Evolutionary conservation across 1,284 basidiomycete genomes (phyloP).

Genomic region (Takashimella koratensis): DNA sequence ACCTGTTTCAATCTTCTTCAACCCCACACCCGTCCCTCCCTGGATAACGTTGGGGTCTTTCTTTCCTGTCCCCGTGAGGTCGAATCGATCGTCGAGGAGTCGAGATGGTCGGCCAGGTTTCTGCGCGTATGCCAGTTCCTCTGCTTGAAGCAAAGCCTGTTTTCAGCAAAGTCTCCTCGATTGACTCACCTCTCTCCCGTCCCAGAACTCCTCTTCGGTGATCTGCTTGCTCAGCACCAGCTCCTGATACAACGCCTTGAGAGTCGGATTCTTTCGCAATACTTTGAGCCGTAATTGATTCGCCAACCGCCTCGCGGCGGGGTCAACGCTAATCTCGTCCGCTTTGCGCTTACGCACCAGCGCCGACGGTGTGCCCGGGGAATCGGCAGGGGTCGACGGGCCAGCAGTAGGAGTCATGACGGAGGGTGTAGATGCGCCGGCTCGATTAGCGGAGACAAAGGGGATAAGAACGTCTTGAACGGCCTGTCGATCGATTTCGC

Average conservation of each 20-base stretch:
- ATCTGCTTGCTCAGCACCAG: constrained; percentile 80
- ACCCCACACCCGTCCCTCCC: constrained; percentile 42
- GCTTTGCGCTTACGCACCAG: constrained; percentile 12
- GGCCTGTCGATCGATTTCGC: constrained; percentile 32
- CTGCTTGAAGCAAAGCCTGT: constrained; percentile 66
- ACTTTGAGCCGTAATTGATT: constrained; percentile 63
- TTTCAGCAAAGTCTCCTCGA: not conserved
- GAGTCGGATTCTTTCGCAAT: constrained; percentile 67
- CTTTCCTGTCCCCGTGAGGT: constrained; percentile 53
- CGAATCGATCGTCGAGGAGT: constrained; percentile 81
- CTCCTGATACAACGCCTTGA: constrained; percentile 74
- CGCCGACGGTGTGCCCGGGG: constrained; percentile 15
- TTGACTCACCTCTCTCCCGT: constrained; percentile 72
- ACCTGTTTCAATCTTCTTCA: constrained; percentile 54
- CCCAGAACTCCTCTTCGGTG: constrained; percentile 91
- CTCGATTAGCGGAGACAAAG: constrained; percentile 41
- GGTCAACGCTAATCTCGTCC: constrained; percentile 10
- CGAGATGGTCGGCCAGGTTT: constrained; percentile 77
- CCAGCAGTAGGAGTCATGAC: constrained; percentile 3
- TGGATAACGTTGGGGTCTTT: constrained; percentile 26
- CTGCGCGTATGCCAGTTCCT: constrained; percentile 59
- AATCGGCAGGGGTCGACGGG: constrained; percentile 1
- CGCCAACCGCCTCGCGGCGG: constrained; percentile 39
- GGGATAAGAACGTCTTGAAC: constrained; percentile 46
- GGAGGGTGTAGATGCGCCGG: constrained; percentile 8